These are phyloP conservation scores for Thraustochytrium sp. DNA, from an alignment of 352 stramenopile genomes.

Conservation along the genomic window DNA sequence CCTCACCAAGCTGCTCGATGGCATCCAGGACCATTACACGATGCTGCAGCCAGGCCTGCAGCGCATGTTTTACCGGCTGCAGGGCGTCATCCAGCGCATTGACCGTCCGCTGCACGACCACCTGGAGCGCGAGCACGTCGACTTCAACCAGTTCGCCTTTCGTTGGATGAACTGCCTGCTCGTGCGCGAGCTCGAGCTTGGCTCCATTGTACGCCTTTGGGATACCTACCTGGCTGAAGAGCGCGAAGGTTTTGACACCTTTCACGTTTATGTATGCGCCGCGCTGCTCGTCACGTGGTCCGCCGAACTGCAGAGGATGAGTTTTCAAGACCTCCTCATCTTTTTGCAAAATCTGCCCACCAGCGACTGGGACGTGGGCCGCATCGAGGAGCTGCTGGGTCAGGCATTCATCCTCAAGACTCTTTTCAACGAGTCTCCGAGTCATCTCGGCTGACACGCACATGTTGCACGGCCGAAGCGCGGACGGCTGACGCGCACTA, in stretches of 20 bases:
- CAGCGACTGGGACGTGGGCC: conserved; percentile 89
- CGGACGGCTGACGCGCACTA: not conserved
- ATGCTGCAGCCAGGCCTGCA: conserved; percentile 95
- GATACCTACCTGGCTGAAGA: conserved; percentile 98
- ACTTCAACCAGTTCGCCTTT: conserved; percentile 99
- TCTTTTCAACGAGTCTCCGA: conserved; percentile 36
- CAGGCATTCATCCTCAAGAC: conserved; percentile 72
- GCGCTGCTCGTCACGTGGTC: conserved; percentile 96
- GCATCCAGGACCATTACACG: conserved; percentile 99
- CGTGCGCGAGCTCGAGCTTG: conserved; percentile 89
- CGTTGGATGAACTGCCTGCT: conserved; percentile 99
- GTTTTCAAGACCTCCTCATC: conserved; percentile 80
- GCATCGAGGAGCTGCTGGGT: conserved; percentile 95
- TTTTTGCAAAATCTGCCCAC: conserved; percentile 94
- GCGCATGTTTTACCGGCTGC: conserved; percentile 93
- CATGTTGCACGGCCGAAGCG: too few species aligned
- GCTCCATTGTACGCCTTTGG: conserved; percentile 93
- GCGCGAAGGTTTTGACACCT: conserved; percentile 92
- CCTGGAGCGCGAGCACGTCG: conserved; percentile 73
- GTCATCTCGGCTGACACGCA: conserved; percentile 10
- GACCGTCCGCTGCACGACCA: conserved; percentile 89
- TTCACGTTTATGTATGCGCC: conserved; percentile 98
- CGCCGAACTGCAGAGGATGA: conserved; percentile 83
- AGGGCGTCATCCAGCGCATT: conserved; percentile 92
- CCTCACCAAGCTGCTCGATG: conserved; percentile 94